Evolutionary conservation across 805 yeast genomes (phyloP), one percentile per base, ranked within the genome.

Genomic region (Monosporozyma siamensis): DNA sequence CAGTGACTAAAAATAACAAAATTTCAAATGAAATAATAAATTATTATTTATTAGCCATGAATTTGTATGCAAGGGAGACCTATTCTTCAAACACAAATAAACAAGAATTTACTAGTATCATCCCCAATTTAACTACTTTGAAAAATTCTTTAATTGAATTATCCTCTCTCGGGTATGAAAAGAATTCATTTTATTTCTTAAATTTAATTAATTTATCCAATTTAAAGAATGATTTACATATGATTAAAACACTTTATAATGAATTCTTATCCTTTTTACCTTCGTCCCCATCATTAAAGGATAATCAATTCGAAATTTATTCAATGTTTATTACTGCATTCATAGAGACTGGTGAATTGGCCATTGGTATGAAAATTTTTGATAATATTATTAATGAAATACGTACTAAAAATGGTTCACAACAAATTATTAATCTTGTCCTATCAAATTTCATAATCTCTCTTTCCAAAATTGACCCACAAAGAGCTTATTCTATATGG

Each of bases 301-400:
- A 54, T 2, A 55, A 66, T 27, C 78, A 75, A 49, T 72, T 67
- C 48, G 57, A 61, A 26, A 69, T 80, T 25, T 80, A 80, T 53
- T 61, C 76, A 1, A 58, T 65, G 34, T 61, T 78, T 44, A 66
- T 81, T 27, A 69, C 76, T 26, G 68, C 80, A 1, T 63, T 82
- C 41, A 67, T 77, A 10, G 63, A 65, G 40, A 72, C 75, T 35
- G 73, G 71, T 32, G 74, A 78, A 48, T 48, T 69, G 29, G 64
- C 66, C 7, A 50, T 71, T 32, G 79, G 86, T 3, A 69, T 81
- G 1, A 66, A 71, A 44, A 70, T 80, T 43, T 61, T 82, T 51
- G 83, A 81, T 53, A 64, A 69, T 32, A 64, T 80, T 5, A 56
- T 81, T 34, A 50, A 66, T 0, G 72, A 74, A 36, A 69, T 68